These are phyloP conservation scores for Blastocystis sp. DNA, from an alignment of 352 stramenopile genomes.

Conservation along the genomic window DNA sequence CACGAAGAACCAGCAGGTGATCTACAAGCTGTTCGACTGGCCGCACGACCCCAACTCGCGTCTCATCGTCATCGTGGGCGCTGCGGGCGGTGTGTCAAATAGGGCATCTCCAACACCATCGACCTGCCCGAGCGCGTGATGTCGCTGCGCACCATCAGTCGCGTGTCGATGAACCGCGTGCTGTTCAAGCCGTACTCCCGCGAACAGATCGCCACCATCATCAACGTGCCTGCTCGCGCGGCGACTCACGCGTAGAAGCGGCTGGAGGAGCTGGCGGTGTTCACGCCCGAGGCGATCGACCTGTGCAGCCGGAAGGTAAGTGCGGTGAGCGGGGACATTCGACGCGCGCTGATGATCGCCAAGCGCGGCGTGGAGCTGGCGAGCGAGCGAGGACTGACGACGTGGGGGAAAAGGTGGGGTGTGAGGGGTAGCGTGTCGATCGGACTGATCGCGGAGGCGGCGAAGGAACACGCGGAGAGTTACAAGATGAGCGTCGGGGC, in stretches of 20 bases:
- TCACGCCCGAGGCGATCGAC: constrained; percentile 58
- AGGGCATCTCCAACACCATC: constrained; percentile 83
- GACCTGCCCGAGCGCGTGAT: constrained; percentile 81
- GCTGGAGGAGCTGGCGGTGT: constrained; percentile 19
- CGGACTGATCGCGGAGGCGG: constrained; percentile 24
- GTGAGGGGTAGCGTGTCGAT: constrained; percentile 37
- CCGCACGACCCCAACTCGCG: constrained; percentile 77
- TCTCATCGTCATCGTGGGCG: constrained; percentile 79
- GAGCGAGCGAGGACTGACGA: neutral
- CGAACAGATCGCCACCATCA: constrained; percentile 68
- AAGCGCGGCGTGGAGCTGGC: constrained; percentile 55
- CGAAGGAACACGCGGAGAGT: constrained; percentile 61
- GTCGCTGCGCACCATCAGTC: constrained; percentile 33
- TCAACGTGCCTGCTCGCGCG: neutral
- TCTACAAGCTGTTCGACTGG: constrained; percentile 87
- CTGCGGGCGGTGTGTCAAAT: neutral
- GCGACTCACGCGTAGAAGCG: constrained; percentile 15
- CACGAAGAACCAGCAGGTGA: constrained; percentile 81
- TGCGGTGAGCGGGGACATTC: constrained; percentile 65
- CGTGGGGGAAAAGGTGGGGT: neutral
- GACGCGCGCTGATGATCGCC: constrained; percentile 58
- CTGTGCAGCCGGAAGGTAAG: constrained; percentile 68
- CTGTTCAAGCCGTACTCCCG: constrained; percentile 62
- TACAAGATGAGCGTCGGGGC: constrained; percentile 66
- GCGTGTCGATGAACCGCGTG: constrained; percentile 64